Percentiles rank a stretch among this genome's conserved stretches.
Evolutionary conservation across 148 eudicot species (phyloP).

Genomic region (Chenopodium suecicum): DNA sequence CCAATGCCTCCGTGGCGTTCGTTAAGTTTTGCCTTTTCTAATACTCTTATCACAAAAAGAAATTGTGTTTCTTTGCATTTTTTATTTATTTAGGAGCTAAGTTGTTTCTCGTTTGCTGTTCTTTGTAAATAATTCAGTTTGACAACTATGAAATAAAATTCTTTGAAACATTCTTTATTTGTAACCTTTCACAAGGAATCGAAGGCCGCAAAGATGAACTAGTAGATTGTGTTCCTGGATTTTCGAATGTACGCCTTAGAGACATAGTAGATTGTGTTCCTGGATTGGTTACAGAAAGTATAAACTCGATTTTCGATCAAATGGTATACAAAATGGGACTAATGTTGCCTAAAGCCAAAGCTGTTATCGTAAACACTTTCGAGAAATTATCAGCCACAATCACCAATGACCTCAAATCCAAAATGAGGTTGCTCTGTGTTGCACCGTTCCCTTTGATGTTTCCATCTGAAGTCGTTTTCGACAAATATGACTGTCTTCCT

Average conservation of each 20-base stretch:
- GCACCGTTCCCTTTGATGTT: slow-evolving; percentile 56
- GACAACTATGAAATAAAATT: background rate
- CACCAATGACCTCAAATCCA: slow-evolving; percentile 40
- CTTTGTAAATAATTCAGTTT: too few relatives aligned
- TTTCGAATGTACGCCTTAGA: slow-evolving; percentile 32
- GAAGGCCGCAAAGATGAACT: slow-evolving; percentile 30
- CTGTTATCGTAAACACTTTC: slow-evolving; percentile 46
- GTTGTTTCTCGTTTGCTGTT: too few relatives aligned
- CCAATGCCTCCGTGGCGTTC: too few relatives aligned
- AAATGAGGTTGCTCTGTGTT: slow-evolving; percentile 39
- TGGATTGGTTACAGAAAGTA: slow-evolving; percentile 43
- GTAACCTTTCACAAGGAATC: slow-evolving; percentile 17
- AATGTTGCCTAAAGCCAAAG: slow-evolving; percentile 38
- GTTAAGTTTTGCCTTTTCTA: too few relatives aligned
- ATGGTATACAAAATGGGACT: slow-evolving; percentile 58
- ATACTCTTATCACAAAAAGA: too few relatives aligned
- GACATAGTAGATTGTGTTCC: slow-evolving; percentile 37
- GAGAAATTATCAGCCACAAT: slow-evolving; percentile 44
- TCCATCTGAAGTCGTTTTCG: slow-evolving; percentile 20
- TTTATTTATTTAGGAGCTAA: too few relatives aligned
- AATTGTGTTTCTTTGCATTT: too few relatives aligned
- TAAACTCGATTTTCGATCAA: slow-evolving; percentile 42
- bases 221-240: slow-evolving; percentile 37
- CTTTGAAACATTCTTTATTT: background rate
- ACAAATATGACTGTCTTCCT: slow-evolving; percentile 41